These are phyloP conservation scores for Colletotrichum sublineola DNA, from an alignment of 2,329 filamentous ascomycete genomes.

Conservation along the genomic window DNA sequence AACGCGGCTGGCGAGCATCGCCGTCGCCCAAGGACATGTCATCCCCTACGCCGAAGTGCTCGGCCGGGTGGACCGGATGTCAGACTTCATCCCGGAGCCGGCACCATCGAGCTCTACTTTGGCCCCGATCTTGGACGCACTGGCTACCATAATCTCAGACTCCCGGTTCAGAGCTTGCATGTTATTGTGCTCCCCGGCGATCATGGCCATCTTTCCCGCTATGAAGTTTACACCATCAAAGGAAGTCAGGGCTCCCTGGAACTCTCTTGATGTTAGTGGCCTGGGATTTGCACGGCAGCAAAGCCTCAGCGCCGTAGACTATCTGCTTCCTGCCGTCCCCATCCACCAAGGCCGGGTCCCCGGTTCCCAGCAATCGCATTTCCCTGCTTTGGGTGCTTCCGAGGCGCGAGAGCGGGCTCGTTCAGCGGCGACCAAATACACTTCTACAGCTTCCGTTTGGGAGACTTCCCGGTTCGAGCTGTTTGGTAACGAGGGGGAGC, in stretches of 20 bases:
- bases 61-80: constrained; percentile 66
- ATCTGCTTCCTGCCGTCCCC: constrained; percentile 70
- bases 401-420: constrained; percentile 54
- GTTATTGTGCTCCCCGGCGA: constrained; percentile 75
- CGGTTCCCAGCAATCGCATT: constrained; percentile 57
- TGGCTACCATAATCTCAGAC: constrained; percentile 81
- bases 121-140: constrained; percentile 80
- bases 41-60: constrained; percentile 72
- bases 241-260: constrained; percentile 64
- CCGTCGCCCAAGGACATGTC: constrained; percentile 77
- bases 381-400: constrained; percentile 66
- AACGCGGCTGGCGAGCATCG: constrained; percentile 77
- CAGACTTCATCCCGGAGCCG: constrained; percentile 71
- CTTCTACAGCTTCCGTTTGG: constrained; percentile 48
- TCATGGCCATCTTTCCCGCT: constrained; percentile 77
- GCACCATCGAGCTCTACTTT: constrained; percentile 72
- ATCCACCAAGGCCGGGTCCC: constrained; percentile 50
- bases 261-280: constrained; percentile 66
- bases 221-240: constrained; percentile 65
- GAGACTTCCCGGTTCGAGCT: constrained; percentile 51
- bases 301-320: constrained; percentile 71
- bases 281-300: constrained; percentile 60
- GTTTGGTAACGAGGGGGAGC: constrained; percentile 48
- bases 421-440: constrained; percentile 46
- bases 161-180: constrained; percentile 84